These are phyloP conservation scores for Ceratobasidium theobromae DNA, from an alignment of 1,284 basidiomycete genomes.

Conservation along the genomic window DNA sequence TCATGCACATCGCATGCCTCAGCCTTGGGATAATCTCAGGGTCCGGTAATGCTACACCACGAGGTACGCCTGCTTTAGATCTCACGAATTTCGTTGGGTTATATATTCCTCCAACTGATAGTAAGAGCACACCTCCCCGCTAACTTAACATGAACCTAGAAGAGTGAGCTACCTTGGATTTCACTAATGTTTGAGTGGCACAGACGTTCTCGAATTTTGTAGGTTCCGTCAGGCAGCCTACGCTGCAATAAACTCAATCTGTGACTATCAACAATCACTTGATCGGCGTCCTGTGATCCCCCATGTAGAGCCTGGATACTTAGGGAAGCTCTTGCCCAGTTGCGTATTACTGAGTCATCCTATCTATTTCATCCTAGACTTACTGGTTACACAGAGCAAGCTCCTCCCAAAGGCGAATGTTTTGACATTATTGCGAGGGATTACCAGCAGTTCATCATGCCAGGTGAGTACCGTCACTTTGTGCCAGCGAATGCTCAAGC, in stretches of 20 bases:
- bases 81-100: too few species aligned
- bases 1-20: too few species aligned
- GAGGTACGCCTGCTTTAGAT: too few species aligned
- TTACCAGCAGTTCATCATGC: constrained; percentile 80
- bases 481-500: constrained; percentile 28
- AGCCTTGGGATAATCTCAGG: too few species aligned
- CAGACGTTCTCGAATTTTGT: too few species aligned
- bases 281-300: constrained; percentile 68
- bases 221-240: constrained; percentile 88
- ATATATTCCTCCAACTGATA: too few species aligned
- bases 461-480: constrained; percentile 60
- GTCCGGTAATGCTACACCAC: too few species aligned
- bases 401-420: constrained; percentile 76
- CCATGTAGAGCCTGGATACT: constrained; percentile 77
- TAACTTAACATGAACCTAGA: neutral
- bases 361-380: neutral
- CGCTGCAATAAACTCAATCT: constrained; percentile 88
- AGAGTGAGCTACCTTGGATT: neutral
- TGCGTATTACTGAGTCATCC: constrained; percentile 34
- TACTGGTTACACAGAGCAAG: constrained; percentile 48
- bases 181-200: neutral
- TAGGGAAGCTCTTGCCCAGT: constrained; percentile 60
- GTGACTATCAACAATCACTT: constrained; percentile 82
- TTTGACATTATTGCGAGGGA: constrained; percentile 77
- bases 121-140: too few species aligned